Evolutionary conservation across 768 basidiomycete genomes (phyloP), one percentile per base, ranked within the genome.

Genomic region (Suillus placidus): DNA sequence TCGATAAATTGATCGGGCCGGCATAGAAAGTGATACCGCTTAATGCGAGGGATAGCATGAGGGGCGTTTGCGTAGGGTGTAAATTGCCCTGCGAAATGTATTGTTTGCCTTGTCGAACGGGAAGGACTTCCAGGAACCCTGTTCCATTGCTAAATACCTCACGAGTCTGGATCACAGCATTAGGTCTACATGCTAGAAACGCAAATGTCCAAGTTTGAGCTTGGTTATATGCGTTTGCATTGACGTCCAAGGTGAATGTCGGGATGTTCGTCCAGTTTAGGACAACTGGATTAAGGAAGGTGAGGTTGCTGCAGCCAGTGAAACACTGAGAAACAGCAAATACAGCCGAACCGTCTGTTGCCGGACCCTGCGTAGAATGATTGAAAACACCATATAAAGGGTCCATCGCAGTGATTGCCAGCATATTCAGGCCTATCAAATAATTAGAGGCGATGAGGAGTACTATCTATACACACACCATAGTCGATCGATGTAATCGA

Each of bases 151-250:
- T 73, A 16, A 72, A 62, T 18, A 76, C 69, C 54, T 75, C 75
- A 14, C 76, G 72, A 1, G 75, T 77, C 62, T 75, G 67, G 38
- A 76, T 69, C 1, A 54, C 64, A 37, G 66, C 60, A 51, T 73
- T 72, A 30, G 75, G 74, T 12, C 43, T 18, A 43, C 74, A 76
- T 0, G 57, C 57, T 55, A 76, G 40, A 47, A 74, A 43, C 10
- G 71, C 70, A 58, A 76, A 35, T 18, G 66, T 26, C 73, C 70
- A 77, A 6, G 69, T 67, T 40, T 68, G 64, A 16, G 51, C 51
- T 51, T 51, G 51, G 14, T 14, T 13, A 16, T 30, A 0, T 51
- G 23, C 14, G n/a, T 18, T 51, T 47, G 72, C 67, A 4, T 26
- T 66, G 35, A 65, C 38, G 8, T 56, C 60, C 43, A 75, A 4